phyloP scores from a whole-genome alignment of 192 early-diverging fungal species.

The Thoreauomyces humboldtii region DNA sequence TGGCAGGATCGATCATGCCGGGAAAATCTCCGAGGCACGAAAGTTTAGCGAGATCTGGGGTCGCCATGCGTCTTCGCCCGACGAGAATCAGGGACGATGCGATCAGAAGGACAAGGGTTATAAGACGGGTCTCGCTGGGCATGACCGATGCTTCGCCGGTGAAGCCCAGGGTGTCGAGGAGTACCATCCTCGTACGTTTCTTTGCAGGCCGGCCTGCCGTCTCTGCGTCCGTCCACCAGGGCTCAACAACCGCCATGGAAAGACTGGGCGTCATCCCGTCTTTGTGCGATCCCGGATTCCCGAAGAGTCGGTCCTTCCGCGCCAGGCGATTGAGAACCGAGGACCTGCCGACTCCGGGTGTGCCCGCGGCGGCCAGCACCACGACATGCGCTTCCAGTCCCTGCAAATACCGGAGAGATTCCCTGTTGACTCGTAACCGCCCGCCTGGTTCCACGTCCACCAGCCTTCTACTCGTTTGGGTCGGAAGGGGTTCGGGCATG shows the following conservation, averaged over 20 bases:
- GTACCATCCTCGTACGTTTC: neutral
- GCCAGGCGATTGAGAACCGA: neutral
- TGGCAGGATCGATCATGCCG: constrained; percentile 5
- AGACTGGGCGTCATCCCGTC: too few relatives aligned
- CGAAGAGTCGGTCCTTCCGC: neutral
- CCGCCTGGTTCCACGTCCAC: neutral
- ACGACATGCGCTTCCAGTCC: neutral
- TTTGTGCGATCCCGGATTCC: too few relatives aligned
- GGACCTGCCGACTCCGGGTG: neutral
- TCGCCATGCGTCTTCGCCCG: constrained; percentile 1
- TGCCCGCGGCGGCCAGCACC: neutral
- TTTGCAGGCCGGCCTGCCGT: neutral
- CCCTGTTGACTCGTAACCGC: neutral
- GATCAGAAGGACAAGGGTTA: neutral
- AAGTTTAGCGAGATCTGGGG: neutral
- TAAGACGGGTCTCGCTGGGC: neutral
- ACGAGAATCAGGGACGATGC: neutral
- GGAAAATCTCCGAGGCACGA: neutral
- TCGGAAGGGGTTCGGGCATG: neutral
- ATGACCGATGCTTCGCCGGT: neutral
- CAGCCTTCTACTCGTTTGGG: neutral
- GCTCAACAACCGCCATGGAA: constrained; percentile 4
- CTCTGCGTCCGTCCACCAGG: neutral
- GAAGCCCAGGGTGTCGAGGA: constrained; percentile 7
- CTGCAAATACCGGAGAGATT: neutral